Base-by-base conservation (phyloP, 164 flowering plant genomes). In the Taxillus chinensis region DNA sequence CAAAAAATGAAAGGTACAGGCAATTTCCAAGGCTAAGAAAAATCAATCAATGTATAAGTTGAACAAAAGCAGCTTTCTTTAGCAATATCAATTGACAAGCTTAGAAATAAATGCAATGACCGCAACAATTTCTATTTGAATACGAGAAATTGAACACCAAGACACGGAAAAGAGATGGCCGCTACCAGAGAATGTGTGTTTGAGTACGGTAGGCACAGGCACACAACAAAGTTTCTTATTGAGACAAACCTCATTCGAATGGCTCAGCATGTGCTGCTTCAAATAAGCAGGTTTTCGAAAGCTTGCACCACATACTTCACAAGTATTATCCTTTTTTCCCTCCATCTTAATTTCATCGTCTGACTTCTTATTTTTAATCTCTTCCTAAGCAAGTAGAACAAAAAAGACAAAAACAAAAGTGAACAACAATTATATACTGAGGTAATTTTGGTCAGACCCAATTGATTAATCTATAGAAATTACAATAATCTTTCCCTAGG, bases 261-360 rank as follows among this genome's bases (percentile, higher is more conserved):
- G 98, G 61, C 87, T 72, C 68, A 74, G 86, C 87, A 86, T 85
- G 63, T 92, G 98, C 64, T 92, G 95, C 68, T 77, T 82, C 74
- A 92, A 74, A 68, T 92, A 71, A 40, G 98, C 95, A 8, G 89
- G 96, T 66, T 92, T 92, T 39, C 63, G 67, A 38, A 92, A 92
- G 62, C 71, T 77, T 0, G 74, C 81, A 54, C 98, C 93, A 62
- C 96, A 90, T 50, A 85, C 86, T 16, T 70, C 77, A 64, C 98
- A 92, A 16, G 72, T 77, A 68, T 81, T 74, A 7, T 72, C 60
- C 14, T 69, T 70, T 27, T 5, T 11, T 11, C 48, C 67, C 39
- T 68, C 54, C 13, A 10, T 55, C 60, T 71, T 57, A n/a, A 17
- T 70, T 15, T 57, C 72, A 0, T 42, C 75, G 27, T 52, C 63